Percentiles rank a stretch among this genome's conserved stretches.
Conservation (phyloP, 1,284 basidiomycete species). For the Ceratorhiza oryzae-sativae region DNA sequence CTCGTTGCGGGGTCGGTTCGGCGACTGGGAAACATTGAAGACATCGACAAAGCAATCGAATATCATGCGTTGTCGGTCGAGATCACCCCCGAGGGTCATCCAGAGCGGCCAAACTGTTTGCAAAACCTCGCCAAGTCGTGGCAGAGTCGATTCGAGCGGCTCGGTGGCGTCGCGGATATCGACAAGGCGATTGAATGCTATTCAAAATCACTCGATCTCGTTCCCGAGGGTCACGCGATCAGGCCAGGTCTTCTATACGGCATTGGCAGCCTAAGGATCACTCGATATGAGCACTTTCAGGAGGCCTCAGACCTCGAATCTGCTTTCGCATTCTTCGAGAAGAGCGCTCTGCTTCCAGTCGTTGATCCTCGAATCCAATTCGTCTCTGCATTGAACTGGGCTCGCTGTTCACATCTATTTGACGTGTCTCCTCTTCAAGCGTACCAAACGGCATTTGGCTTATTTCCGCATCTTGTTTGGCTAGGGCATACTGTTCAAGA, state of each 20-base stretch:
- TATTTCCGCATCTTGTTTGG: not conserved
- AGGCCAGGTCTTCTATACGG: not conserved
- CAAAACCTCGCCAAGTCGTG: conserved; percentile 8
- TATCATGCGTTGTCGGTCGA: not conserved
- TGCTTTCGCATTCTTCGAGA: not conserved
- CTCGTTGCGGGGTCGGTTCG: no score
- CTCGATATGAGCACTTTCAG: not conserved
- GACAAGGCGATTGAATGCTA: not conserved
- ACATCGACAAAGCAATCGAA: not conserved
- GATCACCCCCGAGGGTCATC: conserved; percentile 9
- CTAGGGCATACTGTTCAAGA: not conserved
- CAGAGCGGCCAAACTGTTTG: not conserved
- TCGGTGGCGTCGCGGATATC: not conserved
- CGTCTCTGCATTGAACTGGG: not conserved
- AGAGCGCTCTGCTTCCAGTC: not conserved
- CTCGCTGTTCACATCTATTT: not conserved
- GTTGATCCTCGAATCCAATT: not conserved
- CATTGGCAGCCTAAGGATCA: not conserved
- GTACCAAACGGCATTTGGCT: not conserved
- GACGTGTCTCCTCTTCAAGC: not conserved
- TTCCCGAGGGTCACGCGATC: not conserved
- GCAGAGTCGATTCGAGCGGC: conserved; percentile 5
- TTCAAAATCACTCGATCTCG: not conserved
- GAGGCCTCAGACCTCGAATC: not conserved
- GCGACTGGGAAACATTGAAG: no score